These are phyloP conservation scores for Stereocaulon alpinum DNA, from an alignment of 495 filamentous ascomycete genomes.

Conservation along the genomic window DNA sequence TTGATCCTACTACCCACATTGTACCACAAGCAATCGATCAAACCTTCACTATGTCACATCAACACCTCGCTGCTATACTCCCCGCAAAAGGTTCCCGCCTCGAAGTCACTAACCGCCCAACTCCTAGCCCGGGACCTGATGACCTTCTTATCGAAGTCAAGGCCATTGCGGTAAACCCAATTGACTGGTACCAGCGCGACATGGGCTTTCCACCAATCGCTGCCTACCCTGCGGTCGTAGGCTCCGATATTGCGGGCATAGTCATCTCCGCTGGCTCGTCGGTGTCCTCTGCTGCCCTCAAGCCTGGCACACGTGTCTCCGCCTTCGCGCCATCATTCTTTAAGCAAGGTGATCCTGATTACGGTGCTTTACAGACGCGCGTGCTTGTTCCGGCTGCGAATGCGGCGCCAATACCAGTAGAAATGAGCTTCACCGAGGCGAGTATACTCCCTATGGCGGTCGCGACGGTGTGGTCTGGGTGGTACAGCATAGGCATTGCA, in stretches of 20 bases:
- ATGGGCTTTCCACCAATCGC: slow-evolving; percentile 62
- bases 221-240: slow-evolving; percentile 33
- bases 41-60: not conserved
- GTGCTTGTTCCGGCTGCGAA: slow-evolving; percentile 28
- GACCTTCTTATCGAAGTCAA: slow-evolving; percentile 42
- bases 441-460: slow-evolving; percentile 36
- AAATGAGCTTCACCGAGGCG: slow-evolving; percentile 35
- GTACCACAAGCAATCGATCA: not conserved
- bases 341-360: slow-evolving; percentile 25
- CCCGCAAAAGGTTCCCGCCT: slow-evolving; percentile 19
- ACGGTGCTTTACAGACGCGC: slow-evolving; percentile 36
- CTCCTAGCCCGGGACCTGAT: slow-evolving; percentile 32
- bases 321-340: slow-evolving; percentile 34
- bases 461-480: slow-evolving; percentile 28
- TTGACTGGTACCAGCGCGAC: slow-evolving; percentile 55
- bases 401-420: slow-evolving; percentile 30
- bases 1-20: no score
- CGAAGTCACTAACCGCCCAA: slow-evolving; percentile 20
- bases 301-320: slow-evolving; percentile 31
- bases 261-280: slow-evolving; percentile 31
- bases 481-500: slow-evolving; percentile 29
- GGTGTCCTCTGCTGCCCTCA: slow-evolving; percentile 24
- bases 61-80: slow-evolving; percentile 23
- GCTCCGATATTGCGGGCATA: slow-evolving; percentile 33
- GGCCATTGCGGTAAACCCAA: slow-evolving; percentile 39